These are phyloP conservation scores for Emericellopsis cladophorae DNA, from an alignment of 2,329 filamentous ascomycete species.

Conservation along the genomic window DNA sequence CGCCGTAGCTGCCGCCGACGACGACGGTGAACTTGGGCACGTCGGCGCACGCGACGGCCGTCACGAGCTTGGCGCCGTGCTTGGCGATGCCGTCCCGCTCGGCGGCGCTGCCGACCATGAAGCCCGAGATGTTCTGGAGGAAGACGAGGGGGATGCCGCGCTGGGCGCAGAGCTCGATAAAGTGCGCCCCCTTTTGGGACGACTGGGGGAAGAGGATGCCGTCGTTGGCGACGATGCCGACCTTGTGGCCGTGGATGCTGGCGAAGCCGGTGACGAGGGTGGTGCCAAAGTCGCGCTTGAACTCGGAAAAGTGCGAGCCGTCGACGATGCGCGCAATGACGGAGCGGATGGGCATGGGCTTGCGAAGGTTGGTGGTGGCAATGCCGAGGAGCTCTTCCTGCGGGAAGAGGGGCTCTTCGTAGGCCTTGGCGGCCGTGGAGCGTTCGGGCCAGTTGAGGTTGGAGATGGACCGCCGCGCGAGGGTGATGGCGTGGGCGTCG, in stretches of 20 bases:
- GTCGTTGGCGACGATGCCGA: slow-evolving; percentile 92
- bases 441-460: slow-evolving; percentile 79
- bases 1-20: slow-evolving; percentile 83
- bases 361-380: slow-evolving; percentile 78
- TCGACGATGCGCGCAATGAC: slow-evolving; percentile 90
- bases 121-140: slow-evolving; percentile 91
- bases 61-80: slow-evolving; percentile 94
- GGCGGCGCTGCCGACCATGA: slow-evolving; percentile 92
- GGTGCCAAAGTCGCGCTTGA: slow-evolving; percentile 82
- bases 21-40: slow-evolving; percentile 97
- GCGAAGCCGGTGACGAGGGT: slow-evolving; percentile 91
- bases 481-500: slow-evolving; percentile 79
- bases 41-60: slow-evolving; percentile 83
- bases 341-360: slow-evolving; percentile 75
- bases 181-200: slow-evolving; percentile 88
- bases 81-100: slow-evolving; percentile 95
- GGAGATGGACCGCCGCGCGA: slow-evolving; percentile 69
- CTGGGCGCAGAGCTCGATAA: slow-evolving; percentile 88
- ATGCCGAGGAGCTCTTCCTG: slow-evolving; percentile 75
- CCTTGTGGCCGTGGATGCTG: slow-evolving; percentile 74
- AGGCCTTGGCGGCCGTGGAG: slow-evolving; percentile 27
- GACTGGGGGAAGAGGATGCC: slow-evolving; percentile 88
- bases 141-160: slow-evolving; percentile 84
- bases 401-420: slow-evolving; percentile 69
- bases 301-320: slow-evolving; percentile 80